Base-by-base conservation (phyloP, 1,139 yeast genomes). In the Blastobotrys proliferans region DNA sequence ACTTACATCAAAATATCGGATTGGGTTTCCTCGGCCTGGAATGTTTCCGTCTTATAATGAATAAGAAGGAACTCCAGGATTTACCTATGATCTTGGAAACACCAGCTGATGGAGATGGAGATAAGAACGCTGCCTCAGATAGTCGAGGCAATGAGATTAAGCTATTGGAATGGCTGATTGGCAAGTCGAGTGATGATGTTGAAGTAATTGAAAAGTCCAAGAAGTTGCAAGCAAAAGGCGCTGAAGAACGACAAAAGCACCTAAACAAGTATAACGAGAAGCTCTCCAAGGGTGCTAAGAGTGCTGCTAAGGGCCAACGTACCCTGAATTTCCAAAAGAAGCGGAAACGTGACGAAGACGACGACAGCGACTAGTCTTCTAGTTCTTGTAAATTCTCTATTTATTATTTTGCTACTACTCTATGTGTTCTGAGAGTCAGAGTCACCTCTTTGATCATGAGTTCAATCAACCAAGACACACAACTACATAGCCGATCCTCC, bases 81-180 rank as follows among this genome's bases (percentile, higher is more conserved):
- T 71, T 92, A 1, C 97, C 98, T 1, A 75, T 90, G 31, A 71
- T 94, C n/a, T 69, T 92, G 47, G 99, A 92, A 57, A 90, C 97
- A 0, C 98, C 98, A 0, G 76, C 75, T 14, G 82, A 57, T 17
- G 70, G 29, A 77, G 79, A 51, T 69, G 71, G 39, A 16, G 54
- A 41, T 17, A 47, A 41, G 13, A 50, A 41, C 26, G 38, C 35
- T 13, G 28, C 61, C 11, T 80, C 78, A 22, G 63, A 67, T 2
- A 64, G 73, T 1, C 84, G 90, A 61, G 95, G 90, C 1, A 83
- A 81, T 39, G 98, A 92, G 61, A 83, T 94, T 33, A 64, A 61
- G 48, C 64, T 81, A 37, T 56, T 79, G 27, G 88, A 83, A 60
- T 83, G 85, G 86, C 66, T 82, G 42, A 72, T 72, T 31, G 92